These are phyloP conservation scores for Setaria italica DNA, from an alignment of 202 grass and related monocot genomes.

Conservation along the genomic window DNA sequence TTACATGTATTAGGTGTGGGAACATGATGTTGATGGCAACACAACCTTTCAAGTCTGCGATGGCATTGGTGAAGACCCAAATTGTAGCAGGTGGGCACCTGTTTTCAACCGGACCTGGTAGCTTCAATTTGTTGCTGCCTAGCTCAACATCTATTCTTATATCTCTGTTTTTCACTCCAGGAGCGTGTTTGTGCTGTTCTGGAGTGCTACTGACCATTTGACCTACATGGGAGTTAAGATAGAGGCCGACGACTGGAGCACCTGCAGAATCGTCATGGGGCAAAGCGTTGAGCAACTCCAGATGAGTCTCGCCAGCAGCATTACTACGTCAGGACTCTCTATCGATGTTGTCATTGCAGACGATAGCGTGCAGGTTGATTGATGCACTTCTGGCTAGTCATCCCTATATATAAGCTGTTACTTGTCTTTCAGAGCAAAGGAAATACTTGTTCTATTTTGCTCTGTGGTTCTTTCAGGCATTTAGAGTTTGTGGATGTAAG, in stretches of 20 bases:
- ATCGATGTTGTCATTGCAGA: conserved; percentile 33
- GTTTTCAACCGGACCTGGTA: neutral
- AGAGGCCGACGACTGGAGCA: conserved; percentile 76
- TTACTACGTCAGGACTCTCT: conserved; percentile 30
- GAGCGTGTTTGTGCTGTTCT: conserved; percentile 54
- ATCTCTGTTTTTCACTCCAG: conserved; percentile 16
- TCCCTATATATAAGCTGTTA: neutral
- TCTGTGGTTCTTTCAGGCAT: no score
- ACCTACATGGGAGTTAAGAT: conserved; percentile 66
- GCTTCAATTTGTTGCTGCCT: neutral
- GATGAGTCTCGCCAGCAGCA: conserved; percentile 44
- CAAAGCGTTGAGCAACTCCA: conserved; percentile 32
- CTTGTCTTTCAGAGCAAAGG: no score
- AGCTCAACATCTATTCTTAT: neutral
- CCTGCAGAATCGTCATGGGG: conserved; percentile 67
- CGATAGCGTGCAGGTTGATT: conserved; percentile 23
- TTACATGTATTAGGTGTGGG: conserved; percentile 56
- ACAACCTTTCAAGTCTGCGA: conserved; percentile 68
- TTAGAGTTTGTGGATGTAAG: no score
- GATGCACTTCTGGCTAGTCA: neutral
- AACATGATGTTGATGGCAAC: conserved; percentile 53
- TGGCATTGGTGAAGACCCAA: conserved; percentile 81
- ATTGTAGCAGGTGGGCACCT: conserved; percentile 65
- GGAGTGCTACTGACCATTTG: conserved; percentile 66
- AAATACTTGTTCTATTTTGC: no score